Percentiles rank a stretch among this genome's conserved stretches.
These are phyloP conservation scores for Diversispora eburnea DNA, from an alignment of 192 early-diverging fungal species.

Conservation along the genomic window DNA sequence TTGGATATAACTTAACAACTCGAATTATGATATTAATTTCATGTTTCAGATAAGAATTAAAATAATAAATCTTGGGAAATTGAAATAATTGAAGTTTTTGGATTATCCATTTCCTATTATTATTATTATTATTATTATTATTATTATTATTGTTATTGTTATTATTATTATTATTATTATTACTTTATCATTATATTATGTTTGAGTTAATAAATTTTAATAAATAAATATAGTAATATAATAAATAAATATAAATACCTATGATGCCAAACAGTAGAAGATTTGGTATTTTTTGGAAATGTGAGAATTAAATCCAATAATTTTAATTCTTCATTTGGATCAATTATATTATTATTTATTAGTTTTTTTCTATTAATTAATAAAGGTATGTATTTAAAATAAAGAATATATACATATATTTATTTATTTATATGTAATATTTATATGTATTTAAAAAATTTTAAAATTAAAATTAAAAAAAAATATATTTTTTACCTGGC, in stretches of 20 bases:
- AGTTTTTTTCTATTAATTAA: conserved; percentile 39
- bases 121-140: too few species aligned
- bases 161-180: too few species aligned
- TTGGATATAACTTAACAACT: conserved; percentile 44
- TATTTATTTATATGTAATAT: not conserved
- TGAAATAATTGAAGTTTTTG: not conserved
- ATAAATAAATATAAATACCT: conserved; percentile 25
- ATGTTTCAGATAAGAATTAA: conserved; percentile 32
- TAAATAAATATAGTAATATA: too few species aligned
- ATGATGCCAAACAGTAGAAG: conserved; percentile 50
- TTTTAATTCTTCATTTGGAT: conserved; percentile 37
- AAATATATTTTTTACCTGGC: conserved; percentile 32
- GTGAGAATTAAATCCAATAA: conserved; percentile 48
- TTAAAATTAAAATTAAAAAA: not conserved
- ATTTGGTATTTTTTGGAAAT: conserved; percentile 48
- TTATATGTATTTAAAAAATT: not conserved
- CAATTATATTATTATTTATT: conserved; percentile 29
- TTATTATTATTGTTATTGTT: too few species aligned
- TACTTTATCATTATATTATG: too few species aligned
- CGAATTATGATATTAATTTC: conserved; percentile 35
- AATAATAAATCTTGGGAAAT: not conserved
- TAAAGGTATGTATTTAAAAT: not conserved
- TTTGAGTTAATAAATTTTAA: too few species aligned
- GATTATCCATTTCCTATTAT: conserved; percentile 11
- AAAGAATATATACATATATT: not conserved